A percentile compares a stretch with the other conserved stretches of the same genome.
These are phyloP conservation scores for Eucalyptus lansdowneana DNA, from an alignment of 345 rosid genomes.

Conservation along the genomic window DNA sequence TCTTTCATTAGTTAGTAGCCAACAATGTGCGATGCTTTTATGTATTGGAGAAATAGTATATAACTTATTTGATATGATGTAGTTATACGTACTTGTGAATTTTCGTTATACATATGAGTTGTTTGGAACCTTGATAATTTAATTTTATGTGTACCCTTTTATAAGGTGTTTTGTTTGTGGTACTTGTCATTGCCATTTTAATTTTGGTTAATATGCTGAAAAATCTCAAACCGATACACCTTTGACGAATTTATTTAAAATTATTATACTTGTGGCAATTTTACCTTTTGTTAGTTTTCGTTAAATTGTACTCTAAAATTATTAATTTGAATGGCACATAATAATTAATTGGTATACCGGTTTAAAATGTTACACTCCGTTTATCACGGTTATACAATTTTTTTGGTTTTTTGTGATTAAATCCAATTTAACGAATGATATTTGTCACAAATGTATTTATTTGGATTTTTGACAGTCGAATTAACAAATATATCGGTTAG, in stretches of 20 bases:
- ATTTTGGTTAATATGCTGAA: too few species aligned
- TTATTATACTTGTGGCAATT: fast-evolving
- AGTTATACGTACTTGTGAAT: not conserved
- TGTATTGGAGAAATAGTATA: not conserved
- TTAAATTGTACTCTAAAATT: too few species aligned
- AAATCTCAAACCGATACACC: fast-evolving
- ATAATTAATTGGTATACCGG: fast-evolving
- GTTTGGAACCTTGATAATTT: not conserved
- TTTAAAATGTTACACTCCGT: too few species aligned
- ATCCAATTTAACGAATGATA: fast-evolving
- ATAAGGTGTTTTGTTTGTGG: not conserved
- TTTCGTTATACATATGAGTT: not conserved
- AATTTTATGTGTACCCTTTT: not conserved
- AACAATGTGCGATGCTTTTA: not conserved
- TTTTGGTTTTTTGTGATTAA: too few species aligned
- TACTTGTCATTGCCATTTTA: not conserved
- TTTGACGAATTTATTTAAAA: too few species aligned
- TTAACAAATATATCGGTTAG: fast-evolving
- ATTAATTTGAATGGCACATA: too few species aligned
- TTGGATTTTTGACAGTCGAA: fast-evolving
- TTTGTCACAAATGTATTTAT: too few species aligned
- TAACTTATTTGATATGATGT: not conserved
- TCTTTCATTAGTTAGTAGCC: not conserved
- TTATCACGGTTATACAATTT: too few species aligned
- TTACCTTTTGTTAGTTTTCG: fast-evolving